Conservation (phyloP, 2,329 filamentous ascomycete genomes). For the Talaromyces islandicus region DNA sequence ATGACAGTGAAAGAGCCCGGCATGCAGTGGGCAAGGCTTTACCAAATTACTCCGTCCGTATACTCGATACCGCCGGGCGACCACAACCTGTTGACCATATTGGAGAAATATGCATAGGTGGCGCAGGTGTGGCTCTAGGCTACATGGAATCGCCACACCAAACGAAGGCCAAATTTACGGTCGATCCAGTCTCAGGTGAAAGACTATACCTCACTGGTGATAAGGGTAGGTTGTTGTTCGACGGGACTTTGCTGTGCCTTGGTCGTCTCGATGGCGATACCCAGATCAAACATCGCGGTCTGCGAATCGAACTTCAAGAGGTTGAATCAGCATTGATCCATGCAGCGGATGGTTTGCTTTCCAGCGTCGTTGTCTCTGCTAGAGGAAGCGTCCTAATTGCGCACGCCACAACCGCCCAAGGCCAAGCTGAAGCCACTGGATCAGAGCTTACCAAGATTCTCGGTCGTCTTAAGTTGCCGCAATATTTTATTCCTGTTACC, state of each 20-base stretch:
- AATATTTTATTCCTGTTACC: conserved; percentile 30
- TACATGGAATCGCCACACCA: conserved; percentile 13
- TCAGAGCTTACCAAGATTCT: conserved; percentile 19
- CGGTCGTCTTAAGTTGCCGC: conserved; percentile 25
- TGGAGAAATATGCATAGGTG: conserved; percentile 36
- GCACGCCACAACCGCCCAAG: background rate
- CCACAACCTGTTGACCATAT: conserved; percentile 30
- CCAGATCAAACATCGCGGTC: conserved; percentile 24
- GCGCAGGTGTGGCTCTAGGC: conserved; percentile 14
- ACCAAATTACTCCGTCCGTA: conserved; percentile 31
- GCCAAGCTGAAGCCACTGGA: background rate
- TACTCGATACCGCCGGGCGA: conserved; percentile 34
- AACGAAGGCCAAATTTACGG: conserved; percentile 13
- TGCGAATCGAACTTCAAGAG: conserved; percentile 45
- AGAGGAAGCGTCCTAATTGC: background rate
- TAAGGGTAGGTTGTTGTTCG: conserved; percentile 16
- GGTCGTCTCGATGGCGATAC: conserved; percentile 26
- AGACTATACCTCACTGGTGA: conserved; percentile 13
- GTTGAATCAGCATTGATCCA: conserved; percentile 22
- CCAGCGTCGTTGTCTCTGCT: background rate
- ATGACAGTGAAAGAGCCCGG: background rate
- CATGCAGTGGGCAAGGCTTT: conserved; percentile 18
- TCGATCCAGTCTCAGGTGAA: conserved; percentile 6
- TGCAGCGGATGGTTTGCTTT: conserved; percentile 18
- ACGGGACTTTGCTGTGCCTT: conserved; percentile 20